Evolutionary conservation across 1,139 yeast species (phyloP).

Genomic region (Saccharomycopsis hybrid): DNA sequence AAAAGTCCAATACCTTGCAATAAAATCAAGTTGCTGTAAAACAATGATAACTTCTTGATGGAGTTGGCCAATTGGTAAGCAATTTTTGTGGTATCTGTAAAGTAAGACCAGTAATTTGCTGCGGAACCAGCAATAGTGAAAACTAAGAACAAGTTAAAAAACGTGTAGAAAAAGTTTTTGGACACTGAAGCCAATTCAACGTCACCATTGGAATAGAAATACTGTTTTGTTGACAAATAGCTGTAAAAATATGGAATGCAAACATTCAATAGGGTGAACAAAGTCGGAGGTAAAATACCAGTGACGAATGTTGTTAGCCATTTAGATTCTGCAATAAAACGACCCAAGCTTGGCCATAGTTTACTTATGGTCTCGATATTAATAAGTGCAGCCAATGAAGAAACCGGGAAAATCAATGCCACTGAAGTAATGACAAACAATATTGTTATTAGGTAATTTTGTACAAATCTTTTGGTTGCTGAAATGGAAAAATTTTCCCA

Average conservation of each 20-base stretch:
- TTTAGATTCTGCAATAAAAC: slow-evolving; percentile 47
- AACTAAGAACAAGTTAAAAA: slow-evolving; percentile 70
- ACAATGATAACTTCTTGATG: slow-evolving; percentile 58
- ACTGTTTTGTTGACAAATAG: slow-evolving; percentile 61
- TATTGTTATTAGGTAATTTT: slow-evolving; percentile 54
- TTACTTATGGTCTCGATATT: slow-evolving; percentile 64
- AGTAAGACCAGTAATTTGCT: slow-evolving; percentile 66
- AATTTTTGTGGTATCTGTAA: slow-evolving; percentile 68
- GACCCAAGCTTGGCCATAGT: slow-evolving; percentile 70
- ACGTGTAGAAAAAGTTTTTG: slow-evolving; percentile 71
- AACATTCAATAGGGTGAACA: slow-evolving; percentile 62
- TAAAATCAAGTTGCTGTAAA: slow-evolving; percentile 67
- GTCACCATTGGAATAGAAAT: slow-evolving; percentile 68
- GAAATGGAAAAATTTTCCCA: slow-evolving; percentile 70
- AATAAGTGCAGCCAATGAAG: slow-evolving; percentile 65
- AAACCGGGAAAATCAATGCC: slow-evolving; percentile 62
- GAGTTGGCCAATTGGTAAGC: slow-evolving; percentile 71
- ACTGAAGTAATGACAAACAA: slow-evolving; percentile 58
- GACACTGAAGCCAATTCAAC: slow-evolving; percentile 69
- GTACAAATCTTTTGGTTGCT: slow-evolving; percentile 45
- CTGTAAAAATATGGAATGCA: slow-evolving; percentile 64
- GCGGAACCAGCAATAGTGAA: slow-evolving; percentile 80
- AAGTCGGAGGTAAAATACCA: slow-evolving; percentile 68
- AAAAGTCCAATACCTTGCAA: slow-evolving; percentile 76
- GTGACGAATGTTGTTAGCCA: slow-evolving; percentile 71